Base-by-base conservation (phyloP, 208 protist species). In the Leishmania tropica region DNA sequence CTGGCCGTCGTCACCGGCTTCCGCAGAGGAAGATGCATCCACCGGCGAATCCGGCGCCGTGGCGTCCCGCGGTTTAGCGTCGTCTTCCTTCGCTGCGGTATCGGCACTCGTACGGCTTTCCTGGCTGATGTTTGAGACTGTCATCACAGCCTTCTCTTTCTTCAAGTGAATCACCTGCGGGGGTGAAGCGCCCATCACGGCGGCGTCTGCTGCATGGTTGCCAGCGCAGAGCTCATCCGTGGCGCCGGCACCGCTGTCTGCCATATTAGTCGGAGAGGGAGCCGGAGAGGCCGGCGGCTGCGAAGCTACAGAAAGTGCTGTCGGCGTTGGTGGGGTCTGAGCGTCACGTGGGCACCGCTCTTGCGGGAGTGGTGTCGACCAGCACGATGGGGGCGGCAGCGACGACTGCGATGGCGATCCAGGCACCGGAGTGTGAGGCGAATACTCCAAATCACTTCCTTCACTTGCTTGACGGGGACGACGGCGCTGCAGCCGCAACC, bases 401-500 rank as follows among this genome's bases (percentile, higher is more conserved):
- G 19, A 54, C 37, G 75, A 19, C 28, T 11, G 75, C 24, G 40
- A 68, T 54, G 48, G 51, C 53, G 73, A 62, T 45, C 31, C 37
- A 51, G 70, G 19, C 28, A 37, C 45, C 28, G 37, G 45, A 28
- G 42, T 13, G 37, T 53, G 24, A 37, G n/a, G 56, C 56, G 17
- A 0, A 6, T 31, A 15, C 64, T 45, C 31, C 60, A 58, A 15
- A 11, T 45, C 60, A 64, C 28, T 13, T 42, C 17, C 64, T 35
- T 68, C 58, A 45, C 71, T 78, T 53, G 48, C n/a, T n/a, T 40
- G 68, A 24, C 77, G 58, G 53, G 47, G 31, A 40, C 82, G 53
- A 24, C 77, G 62, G 21, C 72, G 62, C 45, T 82, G 83, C 73
- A 65, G 73, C 10, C n/a, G 78, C n/a, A 48, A 51, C 21, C 60